Percentiles rank a stretch among this genome's conserved stretches.
Conservation (phyloP, 768 basidiomycete genomes). For the Sistotremastrum suecicum region DNA sequence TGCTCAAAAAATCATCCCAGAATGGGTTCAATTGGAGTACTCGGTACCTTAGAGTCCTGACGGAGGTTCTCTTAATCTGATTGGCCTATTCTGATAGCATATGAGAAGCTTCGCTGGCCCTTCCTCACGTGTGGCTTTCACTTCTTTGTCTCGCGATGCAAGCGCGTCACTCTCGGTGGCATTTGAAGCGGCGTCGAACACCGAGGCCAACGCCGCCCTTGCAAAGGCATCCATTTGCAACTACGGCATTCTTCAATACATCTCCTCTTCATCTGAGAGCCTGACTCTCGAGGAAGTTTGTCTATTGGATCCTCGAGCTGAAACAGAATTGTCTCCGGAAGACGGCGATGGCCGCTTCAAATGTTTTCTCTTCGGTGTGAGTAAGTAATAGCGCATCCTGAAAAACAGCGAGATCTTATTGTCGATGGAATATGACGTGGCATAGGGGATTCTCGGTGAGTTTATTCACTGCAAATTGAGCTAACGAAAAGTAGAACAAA, state of each 20-base stretch:
- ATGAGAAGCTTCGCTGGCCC: constrained; percentile 71
- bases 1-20: constrained; percentile 47
- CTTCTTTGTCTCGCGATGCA: constrained; percentile 70
- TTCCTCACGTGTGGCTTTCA: constrained; percentile 59
- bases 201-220: constrained; percentile 9
- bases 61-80: constrained; percentile 3
- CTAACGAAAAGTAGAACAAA: not conserved
- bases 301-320: constrained; percentile 86
- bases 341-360: constrained; percentile 68
- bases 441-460: constrained; percentile 48
- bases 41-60: constrained; percentile 31
- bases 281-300: constrained; percentile 54
- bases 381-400: constrained; percentile 11
- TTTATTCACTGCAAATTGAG: not conserved
- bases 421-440: not conserved
- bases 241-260: constrained; percentile 42
- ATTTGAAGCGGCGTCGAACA: constrained; percentile 13
- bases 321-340: constrained; percentile 48
- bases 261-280: constrained; percentile 23
- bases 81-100: constrained; percentile 33
- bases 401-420: not conserved
- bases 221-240: constrained; percentile 34
- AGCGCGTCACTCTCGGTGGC: constrained; percentile 32
- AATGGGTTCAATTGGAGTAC: constrained; percentile 93
- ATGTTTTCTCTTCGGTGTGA: constrained; percentile 84